Base-by-base conservation (phyloP, 164 flowering plant genomes). In the Taxillus chinensis region DNA sequence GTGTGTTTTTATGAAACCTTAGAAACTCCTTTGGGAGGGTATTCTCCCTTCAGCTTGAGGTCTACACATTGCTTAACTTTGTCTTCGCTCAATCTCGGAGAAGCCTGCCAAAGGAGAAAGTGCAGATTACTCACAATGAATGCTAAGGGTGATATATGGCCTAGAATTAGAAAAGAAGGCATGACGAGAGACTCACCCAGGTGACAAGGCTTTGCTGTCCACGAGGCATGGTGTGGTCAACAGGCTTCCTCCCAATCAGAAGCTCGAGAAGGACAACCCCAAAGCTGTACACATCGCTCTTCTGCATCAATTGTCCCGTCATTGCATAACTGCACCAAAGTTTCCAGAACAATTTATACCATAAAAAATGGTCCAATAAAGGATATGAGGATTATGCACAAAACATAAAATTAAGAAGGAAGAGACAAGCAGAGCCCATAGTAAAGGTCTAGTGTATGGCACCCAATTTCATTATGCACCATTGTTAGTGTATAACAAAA, bases 141-240 rank as follows among this genome's bases (percentile, higher is more conserved):
- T 27, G 14, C 10, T 11, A 5, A 48, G 4, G 13, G 4, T n/a
- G 1, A 49, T 27, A 27, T 27, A 2, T 27, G 27, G 2, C 27
- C 27, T 27, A 27, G 27, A 27, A 27, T 27, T 27, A 27, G 27
- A 27, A 27, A 27, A 27, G 27, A 27, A 27, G 27, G 27, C 27
- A 27, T 27, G 27, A 2, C 39, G 7, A 41, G 50, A 59, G 8
- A 66, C 77, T 39, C 45, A 80, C 83, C 83, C 83, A 80, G 62
- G 83, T 77, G 59, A 80, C 83, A 40, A 80, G 83, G 71, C 81
- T 80, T 51, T 80, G 83, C 61, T 80, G 83, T 64, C 83, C 83
- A 53, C 73, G 71, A 12, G 83, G 83, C 83, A 78, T 80, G 4
- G 83, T 80, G 58, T 80, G 82, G 41, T 79, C 82, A 1, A 79